Evolutionary conservation across 2,329 filamentous ascomycete genomes (phyloP), one percentile per base, ranked within the genome.

Genomic region (Neofusicoccum parvum): DNA sequence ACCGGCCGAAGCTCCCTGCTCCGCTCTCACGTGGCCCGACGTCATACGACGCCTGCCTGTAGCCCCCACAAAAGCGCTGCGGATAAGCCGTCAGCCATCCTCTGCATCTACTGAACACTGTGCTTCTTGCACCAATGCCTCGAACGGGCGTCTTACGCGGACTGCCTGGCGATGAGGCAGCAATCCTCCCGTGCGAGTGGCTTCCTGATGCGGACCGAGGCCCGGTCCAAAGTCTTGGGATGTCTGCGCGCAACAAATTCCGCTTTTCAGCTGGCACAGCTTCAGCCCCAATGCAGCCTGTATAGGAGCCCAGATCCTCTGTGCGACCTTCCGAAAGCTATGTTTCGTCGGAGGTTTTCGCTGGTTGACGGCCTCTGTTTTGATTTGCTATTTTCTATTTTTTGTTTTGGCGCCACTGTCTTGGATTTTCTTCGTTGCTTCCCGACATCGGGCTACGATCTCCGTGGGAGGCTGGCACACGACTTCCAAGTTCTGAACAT

Each of bases 21-120:
- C 17, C 56, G 27, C 17, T 2, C 32, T 37, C 56, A 60, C 56
- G 56, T 60, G 56, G 41, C 41, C 56, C 56, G 56, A 60, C 56
- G 56, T 60, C 56, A 60, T 60, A 23, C 56, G 56, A 60, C 34
- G 17, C 27, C 27, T 32, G 27, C 27, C 27, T 1, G 1, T 32
- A 32, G 27, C 27, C 27, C 27, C 27, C 27, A 32, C 27, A 5
- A 32, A 7, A 5, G 27, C 27, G 5, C 5, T 32, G 27, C 27
- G 27, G 27, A 32, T 32, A 32, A 32, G 27, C 27, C 27, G 27
- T 32, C 27, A 32, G 27, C 27, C 27, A 32, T 32, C 27, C 27
- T 32, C 6, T 32, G 27, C 5, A 32, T 32, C 5, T 32, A 32
- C 27, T 32, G 27, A 32, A 32, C 27, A 32, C 27, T 32, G 27